Percentiles rank a stretch among this genome's conserved stretches.
Evolutionary conservation across 352 stramenopile species (phyloP).

Genomic region (Pythium scleroteichum): DNA sequence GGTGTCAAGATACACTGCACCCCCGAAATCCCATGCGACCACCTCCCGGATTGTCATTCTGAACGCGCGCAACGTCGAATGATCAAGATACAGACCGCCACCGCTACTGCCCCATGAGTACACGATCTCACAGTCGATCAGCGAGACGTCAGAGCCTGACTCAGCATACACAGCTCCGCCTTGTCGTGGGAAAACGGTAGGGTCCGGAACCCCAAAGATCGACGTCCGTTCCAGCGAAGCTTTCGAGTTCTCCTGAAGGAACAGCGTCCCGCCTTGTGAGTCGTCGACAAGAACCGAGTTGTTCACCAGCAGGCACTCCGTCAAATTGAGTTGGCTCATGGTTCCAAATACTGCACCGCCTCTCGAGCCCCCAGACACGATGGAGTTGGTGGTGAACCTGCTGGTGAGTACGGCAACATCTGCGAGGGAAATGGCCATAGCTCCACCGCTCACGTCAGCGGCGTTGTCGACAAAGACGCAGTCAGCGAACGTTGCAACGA

Average conservation of each 20-base stretch:
- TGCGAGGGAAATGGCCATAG: slow-evolving; percentile 7
- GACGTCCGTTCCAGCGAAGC: not conserved
- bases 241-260: slow-evolving; percentile 4
- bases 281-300: slow-evolving; percentile 9
- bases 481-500: not conserved
- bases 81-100: slow-evolving; percentile 46
- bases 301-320: slow-evolving; percentile 12
- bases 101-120: slow-evolving; percentile 43
- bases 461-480: slow-evolving; percentile 16
- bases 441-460: slow-evolving; percentile 16
- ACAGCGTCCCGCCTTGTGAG: slow-evolving; percentile 20
- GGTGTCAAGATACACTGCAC: slow-evolving; percentile 40
- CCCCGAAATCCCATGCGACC: slow-evolving; percentile 53
- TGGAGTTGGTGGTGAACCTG: slow-evolving; percentile 8
- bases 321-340: slow-evolving; percentile 6
- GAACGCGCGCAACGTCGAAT: slow-evolving; percentile 22
- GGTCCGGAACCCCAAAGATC: not conserved
- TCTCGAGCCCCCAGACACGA: not conserved
- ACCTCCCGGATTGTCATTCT: slow-evolving; percentile 40
- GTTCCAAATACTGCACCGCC: slow-evolving; percentile 23
- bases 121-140: slow-evolving; percentile 42
- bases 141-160: slow-evolving; percentile 25
- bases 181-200: not conserved
- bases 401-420: slow-evolving; percentile 1
- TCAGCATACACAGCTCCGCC: slow-evolving; percentile 54